These are phyloP conservation scores for Piper betle DNA, from an alignment of 164 flowering plant species.

Conservation along the genomic window DNA sequence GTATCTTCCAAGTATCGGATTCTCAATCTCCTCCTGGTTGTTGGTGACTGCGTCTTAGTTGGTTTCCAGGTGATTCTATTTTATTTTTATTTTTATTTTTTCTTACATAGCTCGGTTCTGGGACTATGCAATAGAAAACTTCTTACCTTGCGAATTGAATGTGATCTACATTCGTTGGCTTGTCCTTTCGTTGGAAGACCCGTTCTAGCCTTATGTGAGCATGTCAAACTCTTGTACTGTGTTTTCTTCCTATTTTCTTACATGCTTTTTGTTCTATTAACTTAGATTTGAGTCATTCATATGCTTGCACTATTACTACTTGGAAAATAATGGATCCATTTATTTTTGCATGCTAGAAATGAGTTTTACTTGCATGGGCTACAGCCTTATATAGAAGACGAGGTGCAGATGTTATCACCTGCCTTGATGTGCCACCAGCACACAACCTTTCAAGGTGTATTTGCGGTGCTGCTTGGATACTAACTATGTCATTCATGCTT, in stretches of 20 bases:
- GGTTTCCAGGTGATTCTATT: constrained; percentile 66
- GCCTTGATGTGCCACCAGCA: no score
- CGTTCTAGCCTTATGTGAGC: no score
- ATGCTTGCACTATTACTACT: no score
- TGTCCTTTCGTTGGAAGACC: neutral
- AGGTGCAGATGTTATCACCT: neutral
- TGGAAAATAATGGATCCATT: no score
- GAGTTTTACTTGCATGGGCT: neutral
- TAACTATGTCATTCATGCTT: neutral
- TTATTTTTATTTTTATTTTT: no score
- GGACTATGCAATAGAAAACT: neutral
- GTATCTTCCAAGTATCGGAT: constrained; percentile 66
- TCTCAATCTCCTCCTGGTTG: constrained; percentile 70
- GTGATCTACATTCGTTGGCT: neutral
- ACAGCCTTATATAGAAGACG: neutral
- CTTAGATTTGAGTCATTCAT: no score
- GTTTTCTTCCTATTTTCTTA: no score
- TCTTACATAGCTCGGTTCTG: neutral
- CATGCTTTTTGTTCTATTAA: no score
- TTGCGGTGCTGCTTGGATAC: neutral
- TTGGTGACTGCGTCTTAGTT: constrained; percentile 83
- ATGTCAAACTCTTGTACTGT: no score
- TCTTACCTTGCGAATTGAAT: neutral
- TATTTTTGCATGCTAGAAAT: neutral
- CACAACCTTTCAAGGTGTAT: neutral